A percentile compares a stretch with the other conserved stretches of the same genome.
Evolutionary conservation across 371 early-diverging fungal genomes (phyloP).

Genomic region (Circinella minor): DNA sequence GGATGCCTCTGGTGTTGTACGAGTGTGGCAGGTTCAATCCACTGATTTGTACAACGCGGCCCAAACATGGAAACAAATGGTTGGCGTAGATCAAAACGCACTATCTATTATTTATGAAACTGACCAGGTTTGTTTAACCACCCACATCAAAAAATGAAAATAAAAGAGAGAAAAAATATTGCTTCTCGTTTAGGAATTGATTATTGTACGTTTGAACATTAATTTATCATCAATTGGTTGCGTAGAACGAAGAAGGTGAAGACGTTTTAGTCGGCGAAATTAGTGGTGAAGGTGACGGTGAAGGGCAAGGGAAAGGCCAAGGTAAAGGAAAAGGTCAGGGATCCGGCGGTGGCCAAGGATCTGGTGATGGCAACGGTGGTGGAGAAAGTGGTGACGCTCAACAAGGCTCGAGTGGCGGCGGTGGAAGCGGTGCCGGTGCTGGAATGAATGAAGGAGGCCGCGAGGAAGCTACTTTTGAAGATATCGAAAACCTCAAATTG

Average conservation of each 20-base stretch:
- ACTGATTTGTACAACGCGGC: slow-evolving; percentile 62
- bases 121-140: slow-evolving; percentile 32
- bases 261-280: slow-evolving; percentile 44
- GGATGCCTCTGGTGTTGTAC: slow-evolving; percentile 68
- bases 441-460: slow-evolving; percentile 65
- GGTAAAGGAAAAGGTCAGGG: slow-evolving; percentile 45
- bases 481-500: slow-evolving; percentile 63
- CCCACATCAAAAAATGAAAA: background rate
- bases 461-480: slow-evolving; percentile 67
- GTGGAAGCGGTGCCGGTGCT: slow-evolving; percentile 47
- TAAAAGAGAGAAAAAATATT: too few relatives aligned
- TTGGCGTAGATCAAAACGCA: slow-evolving; percentile 70
- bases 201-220: background rate
- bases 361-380: slow-evolving; percentile 34
- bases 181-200: too few relatives aligned
- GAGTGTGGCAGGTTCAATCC: slow-evolving; percentile 72
- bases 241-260: slow-evolving; percentile 25
- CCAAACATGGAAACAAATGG: slow-evolving; percentile 77
- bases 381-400: slow-evolving; percentile 21
- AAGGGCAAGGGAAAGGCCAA: slow-evolving; percentile 24
- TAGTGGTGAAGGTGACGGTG: slow-evolving; percentile 17
- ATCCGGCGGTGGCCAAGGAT: slow-evolving; percentile 33
- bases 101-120: slow-evolving; percentile 72
- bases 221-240: background rate
- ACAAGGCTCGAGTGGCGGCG: slow-evolving; percentile 35